Conservation (phyloP, 1,139 yeast genomes). For the Yamadazyma membranifaciens region DNA sequence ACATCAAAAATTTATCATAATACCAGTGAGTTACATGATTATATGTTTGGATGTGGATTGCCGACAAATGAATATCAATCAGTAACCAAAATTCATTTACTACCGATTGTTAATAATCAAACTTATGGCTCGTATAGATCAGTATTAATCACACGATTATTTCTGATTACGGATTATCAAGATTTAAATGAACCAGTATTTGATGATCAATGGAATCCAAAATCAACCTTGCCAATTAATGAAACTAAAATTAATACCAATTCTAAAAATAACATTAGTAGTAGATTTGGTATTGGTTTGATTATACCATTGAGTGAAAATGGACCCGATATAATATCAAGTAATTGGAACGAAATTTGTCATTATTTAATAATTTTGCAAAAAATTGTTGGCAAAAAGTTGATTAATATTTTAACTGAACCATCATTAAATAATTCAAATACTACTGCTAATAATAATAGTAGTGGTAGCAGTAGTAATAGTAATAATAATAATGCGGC, state of each 20-base stretch:
- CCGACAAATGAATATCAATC: conserved; percentile 48
- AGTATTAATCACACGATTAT: conserved; percentile 46
- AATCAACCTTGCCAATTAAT: conserved; percentile 31
- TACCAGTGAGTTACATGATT: conserved; percentile 44
- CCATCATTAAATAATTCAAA: background rate
- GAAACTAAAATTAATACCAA: conserved; percentile 15
- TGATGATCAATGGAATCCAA: conserved; percentile 28
- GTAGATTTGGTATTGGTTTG: conserved; percentile 49
- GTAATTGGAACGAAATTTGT: conserved; percentile 50
- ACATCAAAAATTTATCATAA: conserved; percentile 37
- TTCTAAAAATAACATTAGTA: conserved; percentile 23
- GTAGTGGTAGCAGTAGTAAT: conserved; percentile 7
- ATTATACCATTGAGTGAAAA: conserved; percentile 44
- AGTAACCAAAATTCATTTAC: conserved; percentile 46
- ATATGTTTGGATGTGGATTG: conserved; percentile 58
- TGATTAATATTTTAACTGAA: conserved; percentile 24
- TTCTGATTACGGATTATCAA: conserved; percentile 38
- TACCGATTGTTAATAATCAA: conserved; percentile 40
- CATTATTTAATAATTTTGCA: conserved; percentile 41
- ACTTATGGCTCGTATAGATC: conserved; percentile 30
- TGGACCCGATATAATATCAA: conserved; percentile 40
- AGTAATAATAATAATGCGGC: background rate
- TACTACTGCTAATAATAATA: conserved; percentile 2
- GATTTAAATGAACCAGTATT: conserved; percentile 9
- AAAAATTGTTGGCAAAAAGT: conserved; percentile 33